phyloP scores from a whole-genome alignment of 2,329 filamentous ascomycete species.

The Fusarium brevicatenulatum region DNA sequence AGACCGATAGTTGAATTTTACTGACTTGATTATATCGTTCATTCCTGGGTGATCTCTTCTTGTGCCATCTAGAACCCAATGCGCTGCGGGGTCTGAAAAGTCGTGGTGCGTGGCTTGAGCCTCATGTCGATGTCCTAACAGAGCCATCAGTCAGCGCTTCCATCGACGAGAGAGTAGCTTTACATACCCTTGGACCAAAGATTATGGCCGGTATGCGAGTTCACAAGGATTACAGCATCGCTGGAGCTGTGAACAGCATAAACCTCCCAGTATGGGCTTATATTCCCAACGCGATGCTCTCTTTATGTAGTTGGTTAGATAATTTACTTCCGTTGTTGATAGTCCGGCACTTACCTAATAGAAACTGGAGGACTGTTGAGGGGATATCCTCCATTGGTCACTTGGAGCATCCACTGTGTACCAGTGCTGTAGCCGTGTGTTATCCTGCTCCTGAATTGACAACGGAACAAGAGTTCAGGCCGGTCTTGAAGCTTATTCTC shows the following conservation, averaged over 20 bases:
- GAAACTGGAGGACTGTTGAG: background rate
- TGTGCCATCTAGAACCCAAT: background rate
- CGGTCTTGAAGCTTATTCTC: background rate
- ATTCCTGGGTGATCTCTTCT: accelerated
- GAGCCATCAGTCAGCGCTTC: too few species aligned
- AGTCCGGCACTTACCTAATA: background rate
- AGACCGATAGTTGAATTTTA: background rate
- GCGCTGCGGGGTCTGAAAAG: background rate
- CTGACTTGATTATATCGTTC: background rate
- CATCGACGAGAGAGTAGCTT: too few species aligned
- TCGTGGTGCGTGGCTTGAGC: background rate
- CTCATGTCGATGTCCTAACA: accelerated
- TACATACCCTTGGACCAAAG: background rate
- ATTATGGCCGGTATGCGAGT: background rate
- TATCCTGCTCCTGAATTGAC: accelerated
- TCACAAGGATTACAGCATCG: background rate
- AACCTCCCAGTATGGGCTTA: accelerated
- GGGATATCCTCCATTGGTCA: too few species aligned
- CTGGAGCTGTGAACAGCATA: background rate
- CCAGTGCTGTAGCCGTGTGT: accelerated
- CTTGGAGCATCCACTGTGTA: background rate
- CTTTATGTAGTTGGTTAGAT: background rate
- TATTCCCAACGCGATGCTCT: too few species aligned
- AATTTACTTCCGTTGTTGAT: accelerated
- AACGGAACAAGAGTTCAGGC: background rate